Evolutionary conservation across 2,329 filamentous ascomycete genomes (phyloP).

Genomic region (Colletotrichum lupini): DNA sequence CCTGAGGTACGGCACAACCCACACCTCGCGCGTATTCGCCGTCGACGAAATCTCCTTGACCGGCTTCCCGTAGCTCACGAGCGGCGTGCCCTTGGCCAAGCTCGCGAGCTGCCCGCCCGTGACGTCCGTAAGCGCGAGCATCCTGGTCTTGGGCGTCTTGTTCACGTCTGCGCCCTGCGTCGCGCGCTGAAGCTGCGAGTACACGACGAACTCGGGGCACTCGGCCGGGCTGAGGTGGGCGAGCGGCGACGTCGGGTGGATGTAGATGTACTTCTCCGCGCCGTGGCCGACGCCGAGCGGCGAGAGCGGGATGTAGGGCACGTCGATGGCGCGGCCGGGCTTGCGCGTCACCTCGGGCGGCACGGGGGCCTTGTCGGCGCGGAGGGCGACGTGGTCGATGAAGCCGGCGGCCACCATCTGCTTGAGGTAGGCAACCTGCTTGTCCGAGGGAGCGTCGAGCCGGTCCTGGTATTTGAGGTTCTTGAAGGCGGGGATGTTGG

Average conservation of each 20-base stretch:
- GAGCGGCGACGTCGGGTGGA: constrained; percentile 87
- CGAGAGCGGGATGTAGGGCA: constrained; percentile 89
- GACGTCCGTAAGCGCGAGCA: constrained; percentile 88
- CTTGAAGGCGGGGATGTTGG: constrained; percentile 75
- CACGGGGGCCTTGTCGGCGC: constrained; percentile 83
- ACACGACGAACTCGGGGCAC: constrained; percentile 89
- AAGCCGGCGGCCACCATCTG: constrained; percentile 94
- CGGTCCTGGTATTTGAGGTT: constrained; percentile 66
- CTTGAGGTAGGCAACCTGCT: constrained; percentile 83
- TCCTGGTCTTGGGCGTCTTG: constrained; percentile 78
- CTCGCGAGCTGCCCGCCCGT: constrained; percentile 80
- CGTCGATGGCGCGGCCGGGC: constrained; percentile 87
- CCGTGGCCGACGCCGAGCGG: constrained; percentile 64
- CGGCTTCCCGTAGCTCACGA: constrained; percentile 89
- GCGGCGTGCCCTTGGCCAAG: constrained; percentile 84
- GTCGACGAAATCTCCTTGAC: constrained; percentile 78
- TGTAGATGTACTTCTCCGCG: constrained; percentile 78
- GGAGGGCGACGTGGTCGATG: constrained; percentile 93
- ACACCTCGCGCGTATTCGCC: constrained; percentile 74
- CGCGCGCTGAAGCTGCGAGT: constrained; percentile 83
- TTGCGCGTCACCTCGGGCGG: constrained; percentile 75
- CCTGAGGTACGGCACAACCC: constrained; percentile 82
- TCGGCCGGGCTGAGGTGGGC: constrained; percentile 75
- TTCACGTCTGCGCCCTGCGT: constrained; percentile 61
- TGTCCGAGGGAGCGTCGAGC: constrained; percentile 69